Evolutionary conservation across 1,284 basidiomycete species (phyloP), one percentile per base, ranked within the genome.

Genomic region (Testicularia cyperi): DNA sequence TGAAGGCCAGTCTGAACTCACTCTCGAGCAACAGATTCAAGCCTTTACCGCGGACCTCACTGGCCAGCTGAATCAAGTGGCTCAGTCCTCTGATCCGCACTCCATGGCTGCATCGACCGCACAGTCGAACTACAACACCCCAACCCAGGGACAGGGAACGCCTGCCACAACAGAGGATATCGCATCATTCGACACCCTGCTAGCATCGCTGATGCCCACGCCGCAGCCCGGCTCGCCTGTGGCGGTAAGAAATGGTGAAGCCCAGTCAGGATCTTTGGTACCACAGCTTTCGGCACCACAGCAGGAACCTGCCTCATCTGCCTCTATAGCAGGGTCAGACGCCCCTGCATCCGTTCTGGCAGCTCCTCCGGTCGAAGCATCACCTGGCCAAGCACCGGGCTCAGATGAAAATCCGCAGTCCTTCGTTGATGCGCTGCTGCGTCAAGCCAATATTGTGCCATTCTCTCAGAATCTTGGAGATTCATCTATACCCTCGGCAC

Each of bases 171-270:
- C 51, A n/a, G 46, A 54, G 18, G 57, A 61, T 32, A 40, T 61
- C 15, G 43, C 58, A 6, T 55, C 58, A 12, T 55, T 62, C 22
- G 58, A 55, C 9, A 47, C 58, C 4, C 44, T 62, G 19, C 49
- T 62, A 19, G 58, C 58, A 3, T 61, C 57, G 9, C 43, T 61
- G n/a, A 61, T 61, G 57, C 51, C 57, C 3, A 61, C 51, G 6
- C 57, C 57, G 4, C 39, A 39, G 20, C 33, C 44, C 10, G 48
- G 42, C 24, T 53, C 56, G 6, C 56, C 56, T 4, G 24, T n/a
- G n/a, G n/a, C n/a, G n/a, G n/a, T n/a, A n/a, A n/a, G n/a, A n/a
- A n/a, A n/a, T n/a, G n/a, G n/a, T n/a, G n/a, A n/a, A n/a, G n/a
- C n/a, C n/a, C n/a, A n/a, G n/a, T n/a, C n/a, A n/a, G n/a, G n/a